Evolutionary conservation across 2,329 filamentous ascomycete species (phyloP).

Genomic region (Phaeosphaeria sp.): DNA sequence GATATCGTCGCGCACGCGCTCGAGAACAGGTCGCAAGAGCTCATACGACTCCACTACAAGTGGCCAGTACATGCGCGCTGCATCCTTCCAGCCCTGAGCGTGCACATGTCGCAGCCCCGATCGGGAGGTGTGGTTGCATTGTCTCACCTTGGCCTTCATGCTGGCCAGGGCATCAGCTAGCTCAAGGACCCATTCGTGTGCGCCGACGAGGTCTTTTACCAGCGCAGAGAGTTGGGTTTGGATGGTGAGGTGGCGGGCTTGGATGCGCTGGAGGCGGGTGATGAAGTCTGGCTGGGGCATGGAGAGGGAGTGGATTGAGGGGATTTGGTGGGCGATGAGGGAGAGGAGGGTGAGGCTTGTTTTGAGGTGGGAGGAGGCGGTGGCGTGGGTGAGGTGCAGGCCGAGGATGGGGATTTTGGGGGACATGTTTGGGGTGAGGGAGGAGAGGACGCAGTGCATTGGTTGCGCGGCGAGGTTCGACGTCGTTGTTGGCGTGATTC

Average conservation of each 20-base stretch:
- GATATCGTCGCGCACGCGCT: background rate
- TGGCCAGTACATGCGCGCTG: slow-evolving; percentile 4
- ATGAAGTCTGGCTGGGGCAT: background rate
- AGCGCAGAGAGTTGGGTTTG: background rate
- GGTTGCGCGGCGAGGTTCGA: background rate
- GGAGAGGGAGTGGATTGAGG: background rate
- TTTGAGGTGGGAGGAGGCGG: background rate
- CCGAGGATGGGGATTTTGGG: background rate
- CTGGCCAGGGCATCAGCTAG: background rate
- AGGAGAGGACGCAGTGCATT: background rate
- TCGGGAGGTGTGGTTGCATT: background rate
- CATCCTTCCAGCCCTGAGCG: background rate
- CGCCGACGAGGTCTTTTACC: background rate
- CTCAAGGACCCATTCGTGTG: background rate
- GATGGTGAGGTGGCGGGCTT: background rate
- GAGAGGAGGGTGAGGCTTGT: background rate
- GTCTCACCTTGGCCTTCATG: background rate
- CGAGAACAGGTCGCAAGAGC: background rate
- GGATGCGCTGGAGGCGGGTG: background rate
- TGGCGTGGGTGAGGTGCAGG: background rate
- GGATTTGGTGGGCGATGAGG: background rate
- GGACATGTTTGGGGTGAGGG: background rate
- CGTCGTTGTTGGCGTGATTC: background rate
- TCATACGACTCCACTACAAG: background rate
- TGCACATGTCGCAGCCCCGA: too few relatives aligned